Evolutionary conservation across 2,329 filamentous ascomycete genomes (phyloP).

Genomic region (Nothophoma quercina): DNA sequence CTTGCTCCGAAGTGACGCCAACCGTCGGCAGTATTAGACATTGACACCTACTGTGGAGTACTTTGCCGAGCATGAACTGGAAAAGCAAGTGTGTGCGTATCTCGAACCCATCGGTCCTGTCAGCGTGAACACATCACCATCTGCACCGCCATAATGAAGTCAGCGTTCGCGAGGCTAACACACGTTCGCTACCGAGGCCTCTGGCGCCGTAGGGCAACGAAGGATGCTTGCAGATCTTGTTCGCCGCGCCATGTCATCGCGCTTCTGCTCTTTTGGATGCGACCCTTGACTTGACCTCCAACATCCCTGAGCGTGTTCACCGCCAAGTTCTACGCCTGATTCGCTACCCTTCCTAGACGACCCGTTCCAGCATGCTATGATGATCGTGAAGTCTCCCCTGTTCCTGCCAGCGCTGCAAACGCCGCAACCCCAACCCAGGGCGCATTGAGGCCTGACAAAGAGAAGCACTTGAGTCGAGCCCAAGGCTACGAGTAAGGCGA

Average conservation of each 20-base stretch:
- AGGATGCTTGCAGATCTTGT: constrained; percentile 51
- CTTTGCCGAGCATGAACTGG: constrained; percentile 23
- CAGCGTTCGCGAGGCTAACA: constrained; percentile 45
- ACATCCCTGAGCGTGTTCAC: constrained; percentile 51
- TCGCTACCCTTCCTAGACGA: constrained; percentile 41
- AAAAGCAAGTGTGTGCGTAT: constrained; percentile 22
- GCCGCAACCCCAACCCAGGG: constrained; percentile 40
- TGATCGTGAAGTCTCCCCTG: constrained; percentile 34
- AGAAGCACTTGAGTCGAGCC: constrained; percentile 39
- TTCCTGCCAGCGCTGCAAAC: constrained; percentile 27
- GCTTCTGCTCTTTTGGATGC: constrained; percentile 43
- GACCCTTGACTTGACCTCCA: constrained; percentile 36
- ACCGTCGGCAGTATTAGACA: constrained; percentile 21
- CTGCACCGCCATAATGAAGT: constrained; percentile 47
- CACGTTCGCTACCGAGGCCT: constrained; percentile 43
- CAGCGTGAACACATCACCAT: constrained; percentile 47
- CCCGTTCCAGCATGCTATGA: constrained; percentile 26
- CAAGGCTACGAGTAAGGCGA: constrained; percentile 30
- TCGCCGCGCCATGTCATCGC: constrained; percentile 51
- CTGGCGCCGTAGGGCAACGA: constrained; percentile 44
- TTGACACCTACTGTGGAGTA: constrained; percentile 25
- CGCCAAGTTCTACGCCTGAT: constrained; percentile 41
- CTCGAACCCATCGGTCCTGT: constrained; percentile 28
- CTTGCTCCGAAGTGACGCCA: constrained; percentile 24
- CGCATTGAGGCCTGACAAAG: constrained; percentile 40